These are phyloP conservation scores for Moniliophthora roreri DNA, from an alignment of 1,284 basidiomycete genomes.

Conservation along the genomic window DNA sequence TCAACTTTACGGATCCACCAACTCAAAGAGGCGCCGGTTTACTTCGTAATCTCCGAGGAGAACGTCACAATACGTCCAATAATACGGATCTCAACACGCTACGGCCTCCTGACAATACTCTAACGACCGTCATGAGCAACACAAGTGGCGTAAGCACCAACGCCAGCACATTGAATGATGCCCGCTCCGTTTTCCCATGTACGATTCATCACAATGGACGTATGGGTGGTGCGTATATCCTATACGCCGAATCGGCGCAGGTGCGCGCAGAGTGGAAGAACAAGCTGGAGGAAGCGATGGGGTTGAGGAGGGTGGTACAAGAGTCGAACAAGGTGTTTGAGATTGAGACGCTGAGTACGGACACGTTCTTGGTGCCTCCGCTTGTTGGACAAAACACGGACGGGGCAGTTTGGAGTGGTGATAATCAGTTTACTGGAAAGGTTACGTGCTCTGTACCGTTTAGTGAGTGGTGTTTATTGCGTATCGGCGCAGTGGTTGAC, in stretches of 20 bases:
- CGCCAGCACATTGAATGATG: slow-evolving; percentile 51
- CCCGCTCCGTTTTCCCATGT: slow-evolving; percentile 78
- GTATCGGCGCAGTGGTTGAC: not conserved
- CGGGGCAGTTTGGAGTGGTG: slow-evolving; percentile 64
- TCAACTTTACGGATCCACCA: slow-evolving; percentile 77
- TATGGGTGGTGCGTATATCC: slow-evolving; percentile 76
- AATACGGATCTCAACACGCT: not conserved
- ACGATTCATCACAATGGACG: slow-evolving; percentile 85
- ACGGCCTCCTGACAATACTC: slow-evolving; percentile 16
- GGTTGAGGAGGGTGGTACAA: slow-evolving; percentile 82
- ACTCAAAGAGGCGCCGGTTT: slow-evolving; percentile 65
- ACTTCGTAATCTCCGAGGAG: slow-evolving; percentile 54
- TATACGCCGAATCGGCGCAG: slow-evolving; percentile 83
- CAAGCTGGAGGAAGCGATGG: slow-evolving; percentile 87
- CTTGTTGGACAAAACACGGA: slow-evolving; percentile 37
- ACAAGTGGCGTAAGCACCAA: slow-evolving; percentile 29
- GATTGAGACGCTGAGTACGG: slow-evolving; percentile 80
- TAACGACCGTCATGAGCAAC: slow-evolving; percentile 34
- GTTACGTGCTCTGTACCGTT: slow-evolving; percentile 95
- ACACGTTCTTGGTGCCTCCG: slow-evolving; percentile 80
- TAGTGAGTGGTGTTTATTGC: slow-evolving; percentile 49
- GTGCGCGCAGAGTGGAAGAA: slow-evolving; percentile 84
- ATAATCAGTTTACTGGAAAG: slow-evolving; percentile 78
- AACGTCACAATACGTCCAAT: slow-evolving; percentile 31
- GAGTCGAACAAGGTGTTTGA: slow-evolving; percentile 94